phyloP scores from a whole-genome alignment of 169 alveolate genomes.

The Cryptosporidium ubiquitum region DNA sequence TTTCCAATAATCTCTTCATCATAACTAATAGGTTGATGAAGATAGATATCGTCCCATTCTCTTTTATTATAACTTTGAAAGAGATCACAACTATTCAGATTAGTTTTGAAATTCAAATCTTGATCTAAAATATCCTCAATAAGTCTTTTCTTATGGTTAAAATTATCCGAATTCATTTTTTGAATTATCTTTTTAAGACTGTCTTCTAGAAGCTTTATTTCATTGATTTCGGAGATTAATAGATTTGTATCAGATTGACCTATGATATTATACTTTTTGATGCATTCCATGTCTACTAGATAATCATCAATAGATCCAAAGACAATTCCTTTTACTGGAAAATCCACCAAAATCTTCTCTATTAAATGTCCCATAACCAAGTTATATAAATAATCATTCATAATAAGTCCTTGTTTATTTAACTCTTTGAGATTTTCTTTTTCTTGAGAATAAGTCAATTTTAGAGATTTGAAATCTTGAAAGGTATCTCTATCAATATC shows the following conservation, averaged over 20 bases:
- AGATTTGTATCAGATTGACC: background rate
- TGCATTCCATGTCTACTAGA: background rate
- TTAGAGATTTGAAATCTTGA: background rate
- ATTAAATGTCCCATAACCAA: background rate
- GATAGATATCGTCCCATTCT: background rate
- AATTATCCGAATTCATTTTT: background rate
- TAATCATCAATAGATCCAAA: background rate
- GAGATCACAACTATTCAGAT: background rate
- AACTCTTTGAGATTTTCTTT: background rate
- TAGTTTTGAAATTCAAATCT: background rate
- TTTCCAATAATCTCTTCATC: conserved; percentile 11
- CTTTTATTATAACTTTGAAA: background rate
- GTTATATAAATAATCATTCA: background rate
- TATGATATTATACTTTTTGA: background rate
- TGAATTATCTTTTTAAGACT: background rate
- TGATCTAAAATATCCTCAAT: background rate
- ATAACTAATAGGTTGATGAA: conserved; percentile 47
- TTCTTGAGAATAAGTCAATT: background rate
- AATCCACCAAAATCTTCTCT: background rate
- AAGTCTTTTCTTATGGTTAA: background rate
- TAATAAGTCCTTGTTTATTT: background rate
- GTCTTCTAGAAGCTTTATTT: background rate
- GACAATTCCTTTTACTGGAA: background rate
- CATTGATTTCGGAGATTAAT: background rate
- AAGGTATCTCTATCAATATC: background rate